Evolutionary conservation across 2,329 filamentous ascomycete genomes (phyloP), one percentile per base, ranked within the genome.

Genomic region (Penicillium sp.): DNA sequence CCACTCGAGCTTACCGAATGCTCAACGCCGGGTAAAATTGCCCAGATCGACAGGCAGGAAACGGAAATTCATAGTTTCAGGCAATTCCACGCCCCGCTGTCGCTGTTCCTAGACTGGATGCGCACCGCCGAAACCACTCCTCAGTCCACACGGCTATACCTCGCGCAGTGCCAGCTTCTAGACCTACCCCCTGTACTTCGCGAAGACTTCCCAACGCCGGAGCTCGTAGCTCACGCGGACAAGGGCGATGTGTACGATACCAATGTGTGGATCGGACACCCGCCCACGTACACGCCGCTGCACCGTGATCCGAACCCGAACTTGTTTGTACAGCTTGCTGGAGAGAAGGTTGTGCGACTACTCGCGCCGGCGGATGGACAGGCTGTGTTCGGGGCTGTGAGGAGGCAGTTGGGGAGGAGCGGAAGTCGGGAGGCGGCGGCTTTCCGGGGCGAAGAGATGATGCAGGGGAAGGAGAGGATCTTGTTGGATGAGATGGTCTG

Each of bases 241-340:
- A 88, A 83, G 61, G 91, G 90, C 2, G 92, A 97, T 69, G 74
- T 97, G n/a, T 97, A 97, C 69, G 84, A 81, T 63, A 87, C 88
- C 0, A 95, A 89, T 63, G 78, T 97, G 40, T 99, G 93, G 93
- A 81, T 97, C 11, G 94, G 94, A 0, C 78, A 87, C 13, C 85
- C 91, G 36, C 91, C 91, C 0, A 97, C 92, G 0, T 91, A 91
- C 63, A 97, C 94, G 0, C 91, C 94, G 3, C 78, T 96, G 3
- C 94, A 99, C 72, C 84, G 89, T 51, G 94, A 99, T 66, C 94
- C 94, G 0, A 97, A 97, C 65, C 91, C 91, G 0, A 99, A 99
- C 68, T 66, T 97, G 0, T 96, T 97, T 69, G 84, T 90, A 42
- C 94, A 99, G 72, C 72, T 97, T 11, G 84, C 84, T 14, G 85